phyloP scores from a whole-genome alignment of 1,284 basidiomycete genomes.

The Moesziomyces parantarcticus region DNA sequence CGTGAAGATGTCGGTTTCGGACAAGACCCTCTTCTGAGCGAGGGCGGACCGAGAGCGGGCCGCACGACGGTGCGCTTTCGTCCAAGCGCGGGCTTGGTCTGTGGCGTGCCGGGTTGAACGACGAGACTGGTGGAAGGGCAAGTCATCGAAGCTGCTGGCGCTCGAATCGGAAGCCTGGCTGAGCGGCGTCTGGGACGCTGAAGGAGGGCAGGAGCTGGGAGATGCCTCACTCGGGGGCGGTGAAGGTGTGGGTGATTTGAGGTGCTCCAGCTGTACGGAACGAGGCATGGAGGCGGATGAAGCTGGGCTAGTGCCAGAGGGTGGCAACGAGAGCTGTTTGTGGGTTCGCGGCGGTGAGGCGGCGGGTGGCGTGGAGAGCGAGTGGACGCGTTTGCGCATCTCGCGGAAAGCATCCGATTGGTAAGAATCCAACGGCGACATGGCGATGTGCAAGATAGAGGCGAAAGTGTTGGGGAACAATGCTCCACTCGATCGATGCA shows the following conservation, averaged over 20 bases:
- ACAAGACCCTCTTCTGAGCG: slow-evolving; percentile 17
- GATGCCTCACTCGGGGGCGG: slow-evolving; percentile 25
- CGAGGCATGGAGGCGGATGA: neutral
- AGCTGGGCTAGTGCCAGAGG: neutral
- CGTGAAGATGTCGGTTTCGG: slow-evolving; percentile 21
- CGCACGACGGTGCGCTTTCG: neutral
- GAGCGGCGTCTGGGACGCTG: slow-evolving; percentile 3
- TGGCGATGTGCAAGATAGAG: neutral
- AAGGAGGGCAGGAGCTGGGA: neutral
- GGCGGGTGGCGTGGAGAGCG: slow-evolving; percentile 9
- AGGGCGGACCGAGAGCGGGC: slow-evolving; percentile 1
- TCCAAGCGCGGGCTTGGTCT: neutral
- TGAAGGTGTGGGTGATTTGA: slow-evolving; percentile 14
- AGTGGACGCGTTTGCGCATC: slow-evolving; percentile 13
- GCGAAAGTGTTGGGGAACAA: neutral
- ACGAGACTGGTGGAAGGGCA: neutral
- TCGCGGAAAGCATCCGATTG: slow-evolving; percentile 18
- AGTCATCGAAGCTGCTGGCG: slow-evolving; percentile 11
- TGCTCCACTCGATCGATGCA: slow-evolving; percentile 1
- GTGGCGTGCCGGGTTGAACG: neutral
- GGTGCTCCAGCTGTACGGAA: neutral
- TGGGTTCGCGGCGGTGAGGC: neutral
- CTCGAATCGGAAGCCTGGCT: slow-evolving; percentile 30
- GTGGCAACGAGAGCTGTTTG: slow-evolving; percentile 3
- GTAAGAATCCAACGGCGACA: slow-evolving; percentile 8